phyloP scores from a whole-genome alignment of 768 basidiomycete species.

The Russula olivacea region DNA sequence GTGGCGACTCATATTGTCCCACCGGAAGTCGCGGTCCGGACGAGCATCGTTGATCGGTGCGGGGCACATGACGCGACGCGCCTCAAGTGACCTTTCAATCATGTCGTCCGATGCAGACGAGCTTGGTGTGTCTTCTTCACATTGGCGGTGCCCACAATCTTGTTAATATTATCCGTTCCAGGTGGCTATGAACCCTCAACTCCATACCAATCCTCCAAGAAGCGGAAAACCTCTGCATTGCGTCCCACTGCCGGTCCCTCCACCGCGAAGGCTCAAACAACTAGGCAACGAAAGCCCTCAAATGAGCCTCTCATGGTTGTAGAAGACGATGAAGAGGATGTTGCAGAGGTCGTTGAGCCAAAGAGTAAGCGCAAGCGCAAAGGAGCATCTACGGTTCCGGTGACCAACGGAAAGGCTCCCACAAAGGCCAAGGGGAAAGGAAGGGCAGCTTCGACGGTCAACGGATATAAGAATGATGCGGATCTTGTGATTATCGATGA shows the following conservation, averaged over 20 bases:
- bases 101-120: constrained; percentile 25
- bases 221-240: constrained; percentile 23
- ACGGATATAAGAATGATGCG: constrained; percentile 2
- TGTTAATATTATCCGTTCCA: background rate
- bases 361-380: constrained; percentile 21
- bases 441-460: constrained; percentile 30
- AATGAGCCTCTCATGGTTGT: constrained; percentile 15
- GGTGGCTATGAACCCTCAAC: constrained; percentile 32
- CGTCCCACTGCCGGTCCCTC: constrained; percentile 23
- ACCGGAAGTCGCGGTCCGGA: constrained; percentile 4
- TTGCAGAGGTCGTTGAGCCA: constrained; percentile 21
- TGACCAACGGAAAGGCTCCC: constrained; percentile 30
- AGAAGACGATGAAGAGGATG: constrained; percentile 25
- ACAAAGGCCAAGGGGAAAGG: constrained; percentile 35
- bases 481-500: constrained; percentile 14
- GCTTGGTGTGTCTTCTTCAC: constrained; percentile 24
- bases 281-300: constrained; percentile 19
- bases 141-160: background rate
- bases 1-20: too few relatives aligned
- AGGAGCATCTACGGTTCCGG: constrained; percentile 5
- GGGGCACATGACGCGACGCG: background rate
- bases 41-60: constrained; percentile 7
- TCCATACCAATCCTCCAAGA: constrained; percentile 27
- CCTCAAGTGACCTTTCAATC: constrained; percentile 1
- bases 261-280: constrained; percentile 24